Percentiles rank a stretch among this genome's conserved stretches.
Conservation (phyloP, 2,329 filamentous ascomycete species). For the Ophiostoma sp. region DNA sequence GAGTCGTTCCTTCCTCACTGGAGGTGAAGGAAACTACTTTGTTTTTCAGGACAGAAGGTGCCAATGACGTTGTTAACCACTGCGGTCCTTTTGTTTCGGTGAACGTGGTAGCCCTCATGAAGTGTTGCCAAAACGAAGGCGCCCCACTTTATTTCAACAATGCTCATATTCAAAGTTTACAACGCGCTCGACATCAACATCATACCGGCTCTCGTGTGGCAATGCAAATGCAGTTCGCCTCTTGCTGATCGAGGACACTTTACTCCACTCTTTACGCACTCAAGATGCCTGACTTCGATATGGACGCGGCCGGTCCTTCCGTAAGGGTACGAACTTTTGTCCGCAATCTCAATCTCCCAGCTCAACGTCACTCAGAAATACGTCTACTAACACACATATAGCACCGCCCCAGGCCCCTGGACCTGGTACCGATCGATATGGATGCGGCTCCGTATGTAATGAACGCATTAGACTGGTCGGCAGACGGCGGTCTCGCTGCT, state of each 20-base stretch:
- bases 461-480: slow-evolving; percentile 53
- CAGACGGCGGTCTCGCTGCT: slow-evolving; percentile 58
- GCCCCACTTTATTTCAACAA: slow-evolving; percentile 10
- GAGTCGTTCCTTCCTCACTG: neutral
- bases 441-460: slow-evolving; percentile 32
- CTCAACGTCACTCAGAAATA: neutral
- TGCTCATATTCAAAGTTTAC: neutral
- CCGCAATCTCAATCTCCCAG: neutral
- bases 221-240: neutral
- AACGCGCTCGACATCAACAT: neutral
- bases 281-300: neutral
- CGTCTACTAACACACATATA: neutral
- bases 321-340: neutral
- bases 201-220: too few species aligned
- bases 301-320: neutral
- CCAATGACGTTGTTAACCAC: neutral
- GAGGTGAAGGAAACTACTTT: neutral
- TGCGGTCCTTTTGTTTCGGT: neutral
- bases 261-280: too few species aligned
- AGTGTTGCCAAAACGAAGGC: neutral
- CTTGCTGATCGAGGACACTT: neutral
- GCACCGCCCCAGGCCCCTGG: neutral
- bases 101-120: neutral
- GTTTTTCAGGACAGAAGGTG: neutral
- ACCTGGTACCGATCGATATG: slow-evolving; percentile 32